Evolutionary conservation across 2,329 filamentous ascomycete species (phyloP), one percentile per base, ranked within the genome.

Genomic region (Neofusicoccum ribis): DNA sequence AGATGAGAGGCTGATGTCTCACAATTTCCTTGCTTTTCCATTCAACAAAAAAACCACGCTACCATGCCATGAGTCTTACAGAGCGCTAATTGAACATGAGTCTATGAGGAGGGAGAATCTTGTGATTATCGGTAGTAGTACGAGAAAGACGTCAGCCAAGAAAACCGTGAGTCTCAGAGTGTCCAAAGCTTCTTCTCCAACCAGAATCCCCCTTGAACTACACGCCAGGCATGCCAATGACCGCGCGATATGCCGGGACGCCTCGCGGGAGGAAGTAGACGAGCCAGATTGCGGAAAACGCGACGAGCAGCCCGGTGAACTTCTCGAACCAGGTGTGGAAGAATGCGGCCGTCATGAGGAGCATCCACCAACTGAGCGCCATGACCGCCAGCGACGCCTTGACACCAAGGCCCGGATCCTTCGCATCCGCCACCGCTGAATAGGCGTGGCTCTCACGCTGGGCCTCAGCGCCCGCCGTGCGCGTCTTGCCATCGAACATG

Each of bases 281-380:
- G 2, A 72, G 65, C 69, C 79, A 83, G 15, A 84, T 69, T 8
- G 77, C 79, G 14, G 68, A 68, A 67, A 82, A 82, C 1, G 81
- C 82, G 23, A 84, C 81, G n/a, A 81, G 23, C 60, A 83, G 70
- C 0, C 82, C 82, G 15, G 82, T 84, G 60, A 83, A 80, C 89
- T 98, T 99, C 82, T 99, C 95, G 72, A 96, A 89, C 93, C 94
- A 98, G 0, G 95, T 99, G 78, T 99, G 95, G 74, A 99, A 99
- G 83, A 94, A 99, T 44, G 96, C 93, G 2, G 93, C 93, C 46
- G 95, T 99, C 95, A 99, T 99, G 67, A 98, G 83, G 75, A 99
- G 79, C 95, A 99, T 99, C 92, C 95, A 98, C 82, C 89, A 86
- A 73, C 89, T 92, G 73, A 97, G 72, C 0, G 79, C 88, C 17